These are phyloP conservation scores for Debaryomyces tyrocola DNA, from an alignment of 805 yeast species.

Conservation along the genomic window DNA sequence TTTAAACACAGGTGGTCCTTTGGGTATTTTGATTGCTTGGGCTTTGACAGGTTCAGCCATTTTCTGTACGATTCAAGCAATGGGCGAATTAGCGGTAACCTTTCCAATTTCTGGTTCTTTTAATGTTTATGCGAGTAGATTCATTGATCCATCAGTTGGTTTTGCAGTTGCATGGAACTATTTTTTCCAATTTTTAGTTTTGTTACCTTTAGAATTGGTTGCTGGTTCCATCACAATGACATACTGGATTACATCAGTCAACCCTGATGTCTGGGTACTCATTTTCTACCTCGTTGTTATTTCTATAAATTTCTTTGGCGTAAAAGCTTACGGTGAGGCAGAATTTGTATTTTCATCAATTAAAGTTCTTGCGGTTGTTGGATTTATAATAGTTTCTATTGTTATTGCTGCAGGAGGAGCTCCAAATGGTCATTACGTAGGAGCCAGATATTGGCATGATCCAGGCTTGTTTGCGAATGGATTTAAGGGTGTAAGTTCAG, in stretches of 20 bases:
- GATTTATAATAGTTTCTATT: constrained; percentile 61
- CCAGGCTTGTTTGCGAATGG: constrained; percentile 70
- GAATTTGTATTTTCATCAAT: constrained; percentile 60
- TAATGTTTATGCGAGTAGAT: constrained; percentile 59
- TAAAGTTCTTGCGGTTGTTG: constrained; percentile 58
- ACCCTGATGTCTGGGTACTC: constrained; percentile 39
- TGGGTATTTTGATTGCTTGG: constrained; percentile 41
- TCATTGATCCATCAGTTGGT: constrained; percentile 67
- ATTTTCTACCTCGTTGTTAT: constrained; percentile 33
- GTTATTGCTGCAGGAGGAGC: constrained; percentile 60
- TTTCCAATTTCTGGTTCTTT: constrained; percentile 44
- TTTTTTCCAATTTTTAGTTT: constrained; percentile 55
- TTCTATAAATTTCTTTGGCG: constrained; percentile 37
- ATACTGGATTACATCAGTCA: constrained; percentile 32
- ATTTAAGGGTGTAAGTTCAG: constrained; percentile 70
- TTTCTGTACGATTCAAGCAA: constrained; percentile 39
- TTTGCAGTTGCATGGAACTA: constrained; percentile 76
- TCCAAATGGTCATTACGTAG: constrained; percentile 50
- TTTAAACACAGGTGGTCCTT: constrained; percentile 39
- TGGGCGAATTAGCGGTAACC: constrained; percentile 48
- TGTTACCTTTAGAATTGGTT: constrained; percentile 61
- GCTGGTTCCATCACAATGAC: constrained; percentile 37
- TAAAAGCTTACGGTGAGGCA: constrained; percentile 54
- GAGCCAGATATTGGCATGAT: constrained; percentile 57
- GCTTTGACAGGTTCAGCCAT: constrained; percentile 35